Evolutionary conservation across 306 rosid species (phyloP).

Genomic region (Trifolium repens): DNA sequence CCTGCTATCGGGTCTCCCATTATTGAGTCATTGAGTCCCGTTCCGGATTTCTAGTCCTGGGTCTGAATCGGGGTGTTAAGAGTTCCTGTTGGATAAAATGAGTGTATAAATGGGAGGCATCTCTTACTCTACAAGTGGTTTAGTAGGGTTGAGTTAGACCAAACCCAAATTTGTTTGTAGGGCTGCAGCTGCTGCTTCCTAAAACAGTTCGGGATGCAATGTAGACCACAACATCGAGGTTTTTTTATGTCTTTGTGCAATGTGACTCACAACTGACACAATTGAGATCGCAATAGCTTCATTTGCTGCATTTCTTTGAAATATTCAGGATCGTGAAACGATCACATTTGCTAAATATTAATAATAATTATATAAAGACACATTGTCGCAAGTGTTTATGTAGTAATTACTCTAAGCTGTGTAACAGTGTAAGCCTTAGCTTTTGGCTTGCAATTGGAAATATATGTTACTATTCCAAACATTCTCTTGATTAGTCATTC

Average conservation of each 20-base stretch:
- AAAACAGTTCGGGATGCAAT: background rate
- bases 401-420: background rate
- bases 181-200: background rate
- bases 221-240: background rate
- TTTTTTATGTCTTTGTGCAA: background rate
- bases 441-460: conserved; percentile 12
- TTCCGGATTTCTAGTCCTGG: background rate
- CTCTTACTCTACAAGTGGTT: too few relatives aligned
- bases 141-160: too few relatives aligned
- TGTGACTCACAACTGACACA: background rate
- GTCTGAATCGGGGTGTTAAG: too few relatives aligned
- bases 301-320: background rate
- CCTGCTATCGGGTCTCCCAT: background rate
- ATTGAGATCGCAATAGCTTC: background rate
- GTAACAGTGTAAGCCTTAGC: background rate
- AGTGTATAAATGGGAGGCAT: background rate
- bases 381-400: background rate
- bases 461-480: background rate
- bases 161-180: background rate
- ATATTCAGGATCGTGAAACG: background rate
- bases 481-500: background rate
- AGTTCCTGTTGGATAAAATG: background rate
- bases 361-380: background rate
- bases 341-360: background rate
- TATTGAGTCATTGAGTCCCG: background rate